Evolutionary conservation across 805 yeast species (phyloP), one percentile per base, ranked within the genome.

Genomic region (Hanseniaspora jakobsenii): DNA sequence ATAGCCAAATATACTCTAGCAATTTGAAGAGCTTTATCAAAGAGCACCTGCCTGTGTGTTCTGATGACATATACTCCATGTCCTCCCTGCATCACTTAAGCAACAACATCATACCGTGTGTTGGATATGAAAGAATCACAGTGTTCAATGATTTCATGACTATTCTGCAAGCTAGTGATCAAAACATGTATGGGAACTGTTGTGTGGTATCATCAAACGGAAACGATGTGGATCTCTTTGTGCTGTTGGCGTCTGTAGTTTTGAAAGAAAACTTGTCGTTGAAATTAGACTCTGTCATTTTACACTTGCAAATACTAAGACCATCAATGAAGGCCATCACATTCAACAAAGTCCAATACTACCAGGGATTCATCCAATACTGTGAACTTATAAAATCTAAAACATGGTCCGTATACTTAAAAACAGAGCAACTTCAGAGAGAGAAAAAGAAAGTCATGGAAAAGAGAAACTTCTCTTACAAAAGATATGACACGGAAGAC

Each of bases 91-190:
- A 40, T 9, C 30, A 50, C 1, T 44, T 34, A 39, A 21, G 35
- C 36, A 50, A 31, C 44, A 55, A 50, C 41, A 48, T 50, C 7
- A 48, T 53, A 12, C 38, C 49, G 6, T 49, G 49, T 4, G 39
- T 49, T 2, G 50, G 57, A 14, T 45, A 51, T 4, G 54, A 52
- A 6, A 51, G 49, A 40, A 55, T 56, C 22, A 50, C 51, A 38
- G 38, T 44, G 8, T 56, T 59, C 36, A 59, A 59, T 42, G 64
- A 61, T 37, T 46, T 60, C 24, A 40, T 60, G 9, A 53, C 56
- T 1, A 29, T 58, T 4, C 52, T 60, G 31, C 56, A 55, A 36
- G 30, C 36, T 7, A 47, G 53, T 24, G 35, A 49, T 8, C 17
- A 17, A 6, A 23, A 16, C 6, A 16, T 26, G 14, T 46, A 45